These are phyloP conservation scores for Suaeda aralocaspica DNA, from an alignment of 148 eudicot species.

Conservation along the genomic window DNA sequence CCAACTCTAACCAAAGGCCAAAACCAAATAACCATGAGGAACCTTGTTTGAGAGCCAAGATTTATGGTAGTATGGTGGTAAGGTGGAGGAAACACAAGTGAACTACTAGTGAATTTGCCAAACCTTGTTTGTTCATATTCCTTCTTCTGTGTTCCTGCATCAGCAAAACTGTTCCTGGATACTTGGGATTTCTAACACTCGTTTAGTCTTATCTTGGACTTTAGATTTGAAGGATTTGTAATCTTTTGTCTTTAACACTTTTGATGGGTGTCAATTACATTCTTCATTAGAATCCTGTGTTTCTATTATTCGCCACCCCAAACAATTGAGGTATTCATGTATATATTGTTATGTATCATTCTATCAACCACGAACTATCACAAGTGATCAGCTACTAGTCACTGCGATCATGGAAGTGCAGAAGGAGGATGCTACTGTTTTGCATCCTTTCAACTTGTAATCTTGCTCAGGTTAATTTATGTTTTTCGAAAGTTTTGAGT, in stretches of 20 bases:
- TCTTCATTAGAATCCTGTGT: background rate
- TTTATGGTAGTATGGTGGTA: background rate
- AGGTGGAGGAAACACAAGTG: background rate
- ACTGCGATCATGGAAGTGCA: background rate
- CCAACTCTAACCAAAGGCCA: background rate
- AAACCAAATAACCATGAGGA: background rate
- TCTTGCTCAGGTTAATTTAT: background rate
- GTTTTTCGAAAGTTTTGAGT: background rate
- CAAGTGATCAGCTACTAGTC: background rate
- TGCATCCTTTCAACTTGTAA: background rate
- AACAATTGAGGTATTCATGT: background rate
- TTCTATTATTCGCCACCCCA: background rate
- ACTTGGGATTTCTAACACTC: background rate
- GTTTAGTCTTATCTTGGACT: background rate
- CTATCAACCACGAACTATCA: background rate
- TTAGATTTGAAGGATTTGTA: background rate
- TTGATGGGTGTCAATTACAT: too few species aligned
- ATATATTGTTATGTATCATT: too few species aligned
- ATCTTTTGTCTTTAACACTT: background rate
- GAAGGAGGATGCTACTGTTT: background rate
- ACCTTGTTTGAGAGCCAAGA: background rate
- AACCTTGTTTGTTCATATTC: background rate
- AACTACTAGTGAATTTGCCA: background rate
- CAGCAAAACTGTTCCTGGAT: background rate
- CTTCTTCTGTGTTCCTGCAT: background rate